Evolutionary conservation across 2,329 filamentous ascomycete species (phyloP), one percentile per base, ranked within the genome.

Genomic region (Hypoxylon sp.): DNA sequence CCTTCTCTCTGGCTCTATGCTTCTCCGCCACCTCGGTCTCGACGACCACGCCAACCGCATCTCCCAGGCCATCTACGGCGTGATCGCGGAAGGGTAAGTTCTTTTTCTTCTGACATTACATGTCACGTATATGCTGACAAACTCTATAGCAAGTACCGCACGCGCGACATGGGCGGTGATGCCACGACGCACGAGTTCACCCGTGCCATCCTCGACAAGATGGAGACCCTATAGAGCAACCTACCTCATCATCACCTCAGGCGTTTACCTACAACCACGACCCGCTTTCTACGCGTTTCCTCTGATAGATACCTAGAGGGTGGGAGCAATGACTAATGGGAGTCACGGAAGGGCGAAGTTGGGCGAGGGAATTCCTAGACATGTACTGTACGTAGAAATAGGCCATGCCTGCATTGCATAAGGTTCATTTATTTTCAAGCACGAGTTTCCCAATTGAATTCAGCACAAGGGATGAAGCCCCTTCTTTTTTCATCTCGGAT

Each of bases 11-110:
- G 92, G 92, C 67, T 91, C 92, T 75, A 99, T 99, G 95, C 89
- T 99, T 71, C 86, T 99, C 76, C 90, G 95, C 75, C 95, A 99
- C 81, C 86, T 99, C 67, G 95, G 95, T 69, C 89, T 99, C 48
- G 94, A 99, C 74, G 92, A 98, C 77, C 95, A 99, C 77, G 95
- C 95, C 73, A 97, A 97, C 87, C 89, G 95, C 75, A 97, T 98
- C 79, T 96, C 92, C 77, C 94, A 94, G 84, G 89, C 90, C 67
- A 81, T 88, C 69, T 88, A 88, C 72, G 82, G 81, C 66, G 86
- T 88, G 48, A 98, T 99, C 75, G 88, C 89, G 69, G 92, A 97
- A 74, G 93, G 91, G 91, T 95, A 81, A 81, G 88, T 83, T 55
- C 38, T 53, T 1, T 13, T 66, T 18, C 24, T 6, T 33, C 40